Evolutionary conservation across 2,329 filamentous ascomycete species (phyloP).

Genomic region (Trichoderma breve): DNA sequence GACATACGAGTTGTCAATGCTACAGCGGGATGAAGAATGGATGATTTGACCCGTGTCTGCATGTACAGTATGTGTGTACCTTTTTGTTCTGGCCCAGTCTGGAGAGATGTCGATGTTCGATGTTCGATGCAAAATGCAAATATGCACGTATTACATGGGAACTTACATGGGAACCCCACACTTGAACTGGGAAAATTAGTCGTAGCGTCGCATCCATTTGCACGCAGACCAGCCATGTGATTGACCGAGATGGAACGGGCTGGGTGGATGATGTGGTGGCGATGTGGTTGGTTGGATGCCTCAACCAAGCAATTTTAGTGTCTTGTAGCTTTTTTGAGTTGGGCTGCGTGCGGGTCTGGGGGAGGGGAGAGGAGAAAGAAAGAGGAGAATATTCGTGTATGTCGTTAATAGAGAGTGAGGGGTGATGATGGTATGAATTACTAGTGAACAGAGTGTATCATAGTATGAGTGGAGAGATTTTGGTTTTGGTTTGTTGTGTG

Average conservation of each 20-base stretch:
- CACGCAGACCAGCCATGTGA: slow-evolving; percentile 13
- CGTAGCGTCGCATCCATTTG: slow-evolving; percentile 5
- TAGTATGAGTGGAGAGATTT: not conserved
- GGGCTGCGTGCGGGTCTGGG: not conserved
- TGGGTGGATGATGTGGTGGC: not conserved
- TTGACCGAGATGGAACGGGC: not conserved
- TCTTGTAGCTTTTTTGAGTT: not conserved
- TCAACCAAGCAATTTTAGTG: not conserved
- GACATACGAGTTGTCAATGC: not conserved
- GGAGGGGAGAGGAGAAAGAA: not conserved
- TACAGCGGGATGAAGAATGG: not conserved
- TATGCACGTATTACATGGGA: not conserved
- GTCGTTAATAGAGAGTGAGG: not conserved
- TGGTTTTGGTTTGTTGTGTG: not conserved
- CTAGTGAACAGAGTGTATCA: not conserved
- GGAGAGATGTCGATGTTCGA: not conserved
- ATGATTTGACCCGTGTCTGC: not conserved
- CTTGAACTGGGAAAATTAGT: not conserved
- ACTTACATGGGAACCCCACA: not conserved
- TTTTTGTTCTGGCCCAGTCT: not conserved
- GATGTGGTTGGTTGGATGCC: not conserved
- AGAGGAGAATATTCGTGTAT: not conserved
- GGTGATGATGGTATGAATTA: not conserved
- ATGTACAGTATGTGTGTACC: too few species aligned
- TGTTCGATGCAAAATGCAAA: not conserved